phyloP scores from a whole-genome alignment of 2,329 filamentous ascomycete genomes.

The Claviceps arundinis region DNA sequence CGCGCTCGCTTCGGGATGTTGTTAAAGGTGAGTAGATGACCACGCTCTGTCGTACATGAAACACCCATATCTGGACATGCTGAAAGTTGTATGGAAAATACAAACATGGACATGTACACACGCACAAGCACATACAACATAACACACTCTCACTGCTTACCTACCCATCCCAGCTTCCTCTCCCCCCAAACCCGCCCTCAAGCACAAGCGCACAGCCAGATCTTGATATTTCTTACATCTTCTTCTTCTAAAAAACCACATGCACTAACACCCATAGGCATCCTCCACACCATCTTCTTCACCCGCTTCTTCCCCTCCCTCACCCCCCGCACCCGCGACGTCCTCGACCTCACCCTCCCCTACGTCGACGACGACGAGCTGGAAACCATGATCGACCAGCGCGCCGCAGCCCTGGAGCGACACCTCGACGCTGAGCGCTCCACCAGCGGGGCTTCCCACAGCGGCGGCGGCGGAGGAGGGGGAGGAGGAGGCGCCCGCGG shows the following conservation, averaged over 20 bases:
- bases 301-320: constrained; percentile 91
- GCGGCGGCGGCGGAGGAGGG: constrained; percentile 6
- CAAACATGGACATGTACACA: too few relatives aligned
- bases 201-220: too few relatives aligned
- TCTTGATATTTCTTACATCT: too few relatives aligned
- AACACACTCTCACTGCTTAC: too few relatives aligned
- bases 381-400: constrained; percentile 85
- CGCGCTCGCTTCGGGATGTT: constrained; percentile 77
- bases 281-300: constrained; percentile 97
- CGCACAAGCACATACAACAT: too few relatives aligned
- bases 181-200: too few relatives aligned
- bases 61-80: too few relatives aligned
- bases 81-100: too few relatives aligned
- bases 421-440: constrained; percentile 53
- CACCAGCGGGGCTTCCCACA: constrained; percentile 10
- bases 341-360: constrained; percentile 81
- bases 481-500: constrained; percentile 26
- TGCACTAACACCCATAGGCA: constrained; percentile 39
- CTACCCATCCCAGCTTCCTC: too few relatives aligned
- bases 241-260: too few relatives aligned
- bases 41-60: too few relatives aligned
- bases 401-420: constrained; percentile 64
- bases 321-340: constrained; percentile 68
- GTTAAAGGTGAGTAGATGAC: constrained; percentile 56
- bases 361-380: constrained; percentile 83